Base-by-base conservation (phyloP, 148 eudicot species). In the Silene uniflora region DNA sequence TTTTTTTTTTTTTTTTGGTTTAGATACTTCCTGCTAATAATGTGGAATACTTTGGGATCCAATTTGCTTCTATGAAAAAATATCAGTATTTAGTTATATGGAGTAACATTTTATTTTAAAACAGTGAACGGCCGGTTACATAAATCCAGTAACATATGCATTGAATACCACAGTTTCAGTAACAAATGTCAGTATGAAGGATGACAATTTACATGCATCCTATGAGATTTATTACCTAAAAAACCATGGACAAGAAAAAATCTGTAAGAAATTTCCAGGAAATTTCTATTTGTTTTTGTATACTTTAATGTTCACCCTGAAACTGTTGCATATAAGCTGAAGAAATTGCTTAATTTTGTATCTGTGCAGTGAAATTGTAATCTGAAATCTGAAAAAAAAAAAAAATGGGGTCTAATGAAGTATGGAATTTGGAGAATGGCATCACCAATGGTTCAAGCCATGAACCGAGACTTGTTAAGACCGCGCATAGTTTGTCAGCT, bases 401-500 rank as follows among this genome's bases (percentile, higher is more conserved):
- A 52, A 52, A 70, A 39, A 78, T 66, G 77, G 78, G 64, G 29
- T 73, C 79, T 44, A 55, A 55, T 62, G 89, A 81, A 67, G 69
- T 74, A 54, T 77, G 76, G 73, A 73, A 78, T 69, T 13, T 81
- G 81, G 89, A 89, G 66, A 79, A 79, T 59, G 87, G 85, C 13
- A 78, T 78, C 3, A 60, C 80, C 62, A 66, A 69, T 76, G 89
- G 49, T 27, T 58, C 62, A 52, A 69, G 65, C 69, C 73, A 78
- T 72, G 88, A 64, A 66, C 77, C 76, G 69, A 69, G 76, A 66
- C 58, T 69, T 52, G 64, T 81, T 64, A 76, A 79, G 76, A 82
- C 81, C 16, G 84, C 85, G 19, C 84, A 87, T 49, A 87, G 32
- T 62, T 13, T 86, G 73, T 82, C 87, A n/a, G 73, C 81, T 14